These are phyloP conservation scores for Alternaria metachromatica DNA, from an alignment of 2,329 filamentous ascomycete species.

Conservation along the genomic window DNA sequence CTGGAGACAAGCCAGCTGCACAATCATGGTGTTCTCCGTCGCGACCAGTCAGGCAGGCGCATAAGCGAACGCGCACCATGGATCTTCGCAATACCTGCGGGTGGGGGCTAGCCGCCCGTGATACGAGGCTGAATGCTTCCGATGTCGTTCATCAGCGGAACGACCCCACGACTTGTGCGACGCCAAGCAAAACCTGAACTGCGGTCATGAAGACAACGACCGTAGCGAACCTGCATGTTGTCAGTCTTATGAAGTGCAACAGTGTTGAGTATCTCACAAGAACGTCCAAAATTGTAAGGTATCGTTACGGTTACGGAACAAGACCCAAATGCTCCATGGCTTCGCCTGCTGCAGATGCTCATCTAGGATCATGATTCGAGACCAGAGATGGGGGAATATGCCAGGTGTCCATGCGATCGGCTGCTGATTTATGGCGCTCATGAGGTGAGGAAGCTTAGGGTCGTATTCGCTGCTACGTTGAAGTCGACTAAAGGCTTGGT, in stretches of 20 bases:
- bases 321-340: constrained; percentile 32
- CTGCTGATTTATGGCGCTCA: constrained; percentile 12
- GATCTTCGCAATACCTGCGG: not conserved
- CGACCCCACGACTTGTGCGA: constrained; percentile 28
- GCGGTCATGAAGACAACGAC: constrained; percentile 25
- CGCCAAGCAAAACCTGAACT: constrained; percentile 24
- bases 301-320: constrained; percentile 30
- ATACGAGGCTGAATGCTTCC: not conserved
- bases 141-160: constrained; percentile 6
- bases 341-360: constrained; percentile 25
- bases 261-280: constrained; percentile 11
- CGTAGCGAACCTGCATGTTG: constrained; percentile 22
- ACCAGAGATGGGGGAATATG: constrained; percentile 27
- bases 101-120: not conserved
- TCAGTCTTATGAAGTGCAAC: not conserved
- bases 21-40: not conserved
- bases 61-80: not conserved
- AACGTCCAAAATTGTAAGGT: constrained; percentile 35
- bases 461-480: not conserved
- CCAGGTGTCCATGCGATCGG: constrained; percentile 24
- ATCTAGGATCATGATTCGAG: constrained; percentile 24
- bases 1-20: not conserved
- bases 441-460: constrained; percentile 10
- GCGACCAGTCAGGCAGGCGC: not conserved
- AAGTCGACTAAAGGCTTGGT: constrained; percentile 1